Evolutionary conservation across 1,284 basidiomycete genomes (phyloP).

Genomic region (Apiotrichum montevideense): DNA sequence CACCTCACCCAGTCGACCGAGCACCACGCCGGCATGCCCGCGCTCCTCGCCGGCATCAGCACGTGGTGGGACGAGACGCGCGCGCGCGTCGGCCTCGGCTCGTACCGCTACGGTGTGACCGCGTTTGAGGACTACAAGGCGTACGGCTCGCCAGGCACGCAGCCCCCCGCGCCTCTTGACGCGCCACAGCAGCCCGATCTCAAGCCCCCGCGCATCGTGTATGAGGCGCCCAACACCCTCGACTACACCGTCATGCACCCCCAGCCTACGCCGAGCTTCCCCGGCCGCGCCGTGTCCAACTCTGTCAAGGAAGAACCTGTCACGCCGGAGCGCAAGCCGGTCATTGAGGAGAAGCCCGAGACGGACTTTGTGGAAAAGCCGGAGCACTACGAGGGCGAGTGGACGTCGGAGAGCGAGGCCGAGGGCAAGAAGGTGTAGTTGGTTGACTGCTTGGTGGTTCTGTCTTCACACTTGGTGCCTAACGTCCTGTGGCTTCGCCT

Average conservation of each 20-base stretch:
- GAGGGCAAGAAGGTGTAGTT: neutral
- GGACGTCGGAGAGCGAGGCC: neutral
- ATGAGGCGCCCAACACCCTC: neutral
- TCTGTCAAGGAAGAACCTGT: neutral
- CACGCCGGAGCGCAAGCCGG: too few species aligned
- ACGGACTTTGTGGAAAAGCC: too few species aligned
- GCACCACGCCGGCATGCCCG: neutral
- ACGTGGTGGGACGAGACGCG: slow-evolving; percentile 29
- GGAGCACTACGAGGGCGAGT: neutral
- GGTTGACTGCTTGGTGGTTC: too few species aligned
- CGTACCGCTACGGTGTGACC: neutral
- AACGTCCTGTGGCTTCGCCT: too few species aligned
- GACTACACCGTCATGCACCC: neutral
- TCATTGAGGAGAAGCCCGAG: too few species aligned
- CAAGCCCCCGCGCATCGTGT: neutral
- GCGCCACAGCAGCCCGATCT: neutral
- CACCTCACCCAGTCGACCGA: slow-evolving; percentile 17
- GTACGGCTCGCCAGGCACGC: neutral
- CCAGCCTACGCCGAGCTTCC: neutral
- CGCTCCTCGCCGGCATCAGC: neutral
- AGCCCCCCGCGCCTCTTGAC: too few species aligned
- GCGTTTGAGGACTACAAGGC: slow-evolving; percentile 7
- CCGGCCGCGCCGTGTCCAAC: neutral
- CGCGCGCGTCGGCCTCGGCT: slow-evolving; percentile 17
- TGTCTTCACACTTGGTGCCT: too few species aligned